phyloP scores from a whole-genome alignment of 352 stramenopile genomes.

The Phytophthora pseudosyringae region DNA sequence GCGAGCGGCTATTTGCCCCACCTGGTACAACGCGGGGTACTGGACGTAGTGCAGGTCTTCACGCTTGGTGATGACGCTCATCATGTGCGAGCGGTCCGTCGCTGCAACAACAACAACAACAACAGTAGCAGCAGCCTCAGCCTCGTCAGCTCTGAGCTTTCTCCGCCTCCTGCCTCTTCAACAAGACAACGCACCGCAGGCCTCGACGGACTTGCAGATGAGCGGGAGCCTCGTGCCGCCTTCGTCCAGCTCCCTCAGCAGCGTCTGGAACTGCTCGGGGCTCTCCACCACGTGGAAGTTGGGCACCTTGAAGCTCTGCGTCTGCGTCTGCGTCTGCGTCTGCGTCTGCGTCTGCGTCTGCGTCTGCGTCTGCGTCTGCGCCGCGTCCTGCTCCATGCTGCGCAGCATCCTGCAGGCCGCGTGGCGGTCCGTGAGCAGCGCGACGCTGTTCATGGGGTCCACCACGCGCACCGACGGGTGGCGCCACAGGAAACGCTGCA shows the following conservation, averaged over 20 bases:
- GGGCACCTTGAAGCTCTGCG: slow-evolving; percentile 55
- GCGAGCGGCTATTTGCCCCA: slow-evolving; percentile 8
- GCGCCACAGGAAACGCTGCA: slow-evolving; percentile 51
- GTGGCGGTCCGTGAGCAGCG: slow-evolving; percentile 73
- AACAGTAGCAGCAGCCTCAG: background rate
- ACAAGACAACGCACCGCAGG: slow-evolving; percentile 60
- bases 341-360: slow-evolving; percentile 10
- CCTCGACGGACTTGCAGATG: slow-evolving; percentile 87
- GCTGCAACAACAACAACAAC: slow-evolving; percentile 35
- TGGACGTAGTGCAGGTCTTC: slow-evolving; percentile 65
- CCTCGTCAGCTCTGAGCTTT: background rate
- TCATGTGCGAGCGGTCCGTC: slow-evolving; percentile 83
- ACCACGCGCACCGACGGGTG: slow-evolving; percentile 64
- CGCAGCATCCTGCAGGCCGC: slow-evolving; percentile 62
- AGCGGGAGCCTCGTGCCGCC: slow-evolving; percentile 61
- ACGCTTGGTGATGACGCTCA: slow-evolving; percentile 79
- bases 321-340: background rate
- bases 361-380: slow-evolving; percentile 6
- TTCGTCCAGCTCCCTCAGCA: slow-evolving; percentile 46
- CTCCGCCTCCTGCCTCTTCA: background rate
- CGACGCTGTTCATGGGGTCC: slow-evolving; percentile 73
- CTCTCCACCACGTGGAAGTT: slow-evolving; percentile 55
- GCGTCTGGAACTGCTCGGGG: slow-evolving; percentile 41
- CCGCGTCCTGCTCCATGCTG: slow-evolving; percentile 20
- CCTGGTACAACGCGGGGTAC: slow-evolving; percentile 75